Percentiles rank a stretch among this genome's conserved stretches.
Evolutionary conservation across 2,329 filamentous ascomycete genomes (phyloP).

Genomic region (Fusarium heterosporum): DNA sequence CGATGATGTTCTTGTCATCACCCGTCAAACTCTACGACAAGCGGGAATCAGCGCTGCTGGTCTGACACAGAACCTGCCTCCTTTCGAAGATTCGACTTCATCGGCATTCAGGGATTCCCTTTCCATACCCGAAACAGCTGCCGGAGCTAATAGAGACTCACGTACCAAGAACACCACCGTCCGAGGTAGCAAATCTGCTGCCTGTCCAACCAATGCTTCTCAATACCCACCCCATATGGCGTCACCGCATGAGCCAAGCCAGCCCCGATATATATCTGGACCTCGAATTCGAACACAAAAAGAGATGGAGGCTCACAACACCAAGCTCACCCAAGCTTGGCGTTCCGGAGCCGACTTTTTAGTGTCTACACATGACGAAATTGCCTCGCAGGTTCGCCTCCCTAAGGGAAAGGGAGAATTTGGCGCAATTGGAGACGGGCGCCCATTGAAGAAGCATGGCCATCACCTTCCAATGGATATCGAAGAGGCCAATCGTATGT

Average conservation of each 20-base stretch:
- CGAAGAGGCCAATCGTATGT: conserved; percentile 54
- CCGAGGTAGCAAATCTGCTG: background rate
- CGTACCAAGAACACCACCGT: conserved; percentile 1
- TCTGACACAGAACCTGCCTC: conserved; percentile 18
- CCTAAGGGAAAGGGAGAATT: conserved; percentile 48
- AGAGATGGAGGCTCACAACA: conserved; percentile 43
- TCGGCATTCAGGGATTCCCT: conserved; percentile 3
- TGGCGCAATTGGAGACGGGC: conserved; percentile 55
- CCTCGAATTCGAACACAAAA: conserved; percentile 42
- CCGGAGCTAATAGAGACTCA: conserved; percentile 2
- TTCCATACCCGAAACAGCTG: background rate
- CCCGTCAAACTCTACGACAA: conserved; percentile 40
- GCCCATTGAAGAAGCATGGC: conserved; percentile 42
- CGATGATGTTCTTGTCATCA: conserved; percentile 40
- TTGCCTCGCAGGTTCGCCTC: conserved; percentile 47
- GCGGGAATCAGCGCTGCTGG: conserved; percentile 38
- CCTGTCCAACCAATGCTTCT: background rate
- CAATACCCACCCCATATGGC: background rate
- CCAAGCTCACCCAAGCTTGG: conserved; percentile 52
- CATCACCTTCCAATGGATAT: conserved; percentile 50
- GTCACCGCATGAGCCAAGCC: conserved; percentile 3
- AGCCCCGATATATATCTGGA: conserved; percentile 26
- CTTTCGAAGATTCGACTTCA: conserved; percentile 14
- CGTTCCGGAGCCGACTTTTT: conserved; percentile 55
- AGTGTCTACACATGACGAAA: conserved; percentile 49